Conservation (phyloP, 23 red algal genomes). For the Gracilaria domingensis region DNA sequence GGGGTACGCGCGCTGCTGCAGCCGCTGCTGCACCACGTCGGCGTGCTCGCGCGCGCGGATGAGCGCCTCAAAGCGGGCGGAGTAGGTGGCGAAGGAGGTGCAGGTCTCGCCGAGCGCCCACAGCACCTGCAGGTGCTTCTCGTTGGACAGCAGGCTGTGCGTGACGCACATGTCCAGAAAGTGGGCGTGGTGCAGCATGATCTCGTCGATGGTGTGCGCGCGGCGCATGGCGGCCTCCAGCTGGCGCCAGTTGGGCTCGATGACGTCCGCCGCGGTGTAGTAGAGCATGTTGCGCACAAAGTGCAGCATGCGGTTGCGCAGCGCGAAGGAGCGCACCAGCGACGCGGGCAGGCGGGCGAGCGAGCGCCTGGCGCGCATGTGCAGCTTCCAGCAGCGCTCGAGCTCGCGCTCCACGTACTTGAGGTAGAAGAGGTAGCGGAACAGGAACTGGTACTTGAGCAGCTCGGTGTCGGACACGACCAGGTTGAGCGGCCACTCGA, state of each 20-base stretch:
- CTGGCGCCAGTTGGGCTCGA: constrained; percentile 76
- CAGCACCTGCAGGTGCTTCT: constrained; percentile 52
- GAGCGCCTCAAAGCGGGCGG: constrained; percentile 7
- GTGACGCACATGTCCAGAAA: constrained; percentile 79
- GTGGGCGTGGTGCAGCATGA: constrained; percentile 61
- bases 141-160: constrained; percentile 77
- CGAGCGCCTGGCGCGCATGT: constrained; percentile 23
- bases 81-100: constrained; percentile 73
- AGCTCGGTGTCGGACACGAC: constrained; percentile 76
- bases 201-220: constrained; percentile 74
- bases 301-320: constrained; percentile 84
- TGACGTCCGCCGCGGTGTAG: constrained; percentile 72
- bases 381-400: constrained; percentile 66
- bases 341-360: background rate
- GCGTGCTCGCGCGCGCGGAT: background rate
- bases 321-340: constrained; percentile 60
- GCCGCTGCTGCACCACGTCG: constrained; percentile 24
- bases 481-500: constrained; percentile 76
- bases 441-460: constrained; percentile 95
- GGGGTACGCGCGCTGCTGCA: constrained; percentile 34
- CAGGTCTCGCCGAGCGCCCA: constrained; percentile 50
- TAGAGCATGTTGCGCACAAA: constrained; percentile 82
- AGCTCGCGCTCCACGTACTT: constrained; percentile 78
- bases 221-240: constrained; percentile 37
- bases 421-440: constrained; percentile 84